Evolutionary conservation across 768 basidiomycete genomes (phyloP).

Genomic region (Megacollybia marginata): DNA sequence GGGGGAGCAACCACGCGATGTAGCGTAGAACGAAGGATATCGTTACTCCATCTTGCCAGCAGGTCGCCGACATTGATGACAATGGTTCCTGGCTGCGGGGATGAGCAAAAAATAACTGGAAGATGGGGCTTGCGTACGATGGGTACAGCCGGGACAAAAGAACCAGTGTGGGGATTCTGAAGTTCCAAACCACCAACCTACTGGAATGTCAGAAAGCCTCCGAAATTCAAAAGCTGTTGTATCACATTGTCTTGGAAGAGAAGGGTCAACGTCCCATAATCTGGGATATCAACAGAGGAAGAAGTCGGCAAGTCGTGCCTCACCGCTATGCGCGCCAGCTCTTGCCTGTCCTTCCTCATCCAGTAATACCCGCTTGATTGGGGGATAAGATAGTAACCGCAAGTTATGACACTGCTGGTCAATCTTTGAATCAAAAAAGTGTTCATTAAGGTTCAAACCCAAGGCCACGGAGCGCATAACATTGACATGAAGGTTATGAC

Average conservation of each 20-base stretch:
- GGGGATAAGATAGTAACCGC: conserved; percentile 73
- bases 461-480: conserved; percentile 86
- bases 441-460: conserved; percentile 65
- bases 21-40: conserved; percentile 69
- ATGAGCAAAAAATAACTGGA: neutral
- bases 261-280: conserved; percentile 77
- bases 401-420: conserved; percentile 77
- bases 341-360: conserved; percentile 63
- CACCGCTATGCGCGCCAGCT: conserved; percentile 77
- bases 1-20: conserved; percentile 79
- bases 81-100: conserved; percentile 62
- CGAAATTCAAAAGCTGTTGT: no score
- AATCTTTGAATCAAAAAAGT: conserved; percentile 70
- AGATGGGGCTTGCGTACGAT: conserved; percentile 42
- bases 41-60: conserved; percentile 78
- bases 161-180: conserved; percentile 68
- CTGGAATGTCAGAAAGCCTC: no score
- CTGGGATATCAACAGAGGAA: conserved; percentile 21
- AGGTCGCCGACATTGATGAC: conserved; percentile 82
- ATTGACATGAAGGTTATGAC: conserved; percentile 65
- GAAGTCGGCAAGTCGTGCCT: neutral
- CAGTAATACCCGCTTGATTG: conserved; percentile 55
- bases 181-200: conserved; percentile 74
- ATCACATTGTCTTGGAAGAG: conserved; percentile 58
- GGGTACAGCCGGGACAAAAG: conserved; percentile 66